A percentile compares a stretch with the other conserved stretches of the same genome.
Evolutionary conservation across 2,329 filamentous ascomycete species (phyloP).

Genomic region (Fusarium anguioides): DNA sequence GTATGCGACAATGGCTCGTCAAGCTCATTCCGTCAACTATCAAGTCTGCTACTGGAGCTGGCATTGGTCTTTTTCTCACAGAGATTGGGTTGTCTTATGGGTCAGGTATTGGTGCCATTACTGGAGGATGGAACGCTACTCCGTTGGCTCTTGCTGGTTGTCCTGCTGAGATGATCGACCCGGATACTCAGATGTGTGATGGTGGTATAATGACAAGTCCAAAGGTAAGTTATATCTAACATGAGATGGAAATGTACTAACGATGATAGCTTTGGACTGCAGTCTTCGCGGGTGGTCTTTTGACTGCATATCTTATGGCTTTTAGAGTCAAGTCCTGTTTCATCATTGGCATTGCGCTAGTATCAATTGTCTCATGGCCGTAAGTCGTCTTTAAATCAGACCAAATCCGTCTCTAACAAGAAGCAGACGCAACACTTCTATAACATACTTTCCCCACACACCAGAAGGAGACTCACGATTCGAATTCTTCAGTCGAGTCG

Average conservation of each 20-base stretch:
- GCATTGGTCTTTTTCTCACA: conserved; percentile 81
- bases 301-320: conserved; percentile 80
- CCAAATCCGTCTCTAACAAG: rapidly evolving
- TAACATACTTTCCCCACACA: conserved; percentile 82
- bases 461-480: conserved; percentile 73
- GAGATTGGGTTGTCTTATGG: conserved; percentile 77
- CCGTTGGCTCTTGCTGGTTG: conserved; percentile 80
- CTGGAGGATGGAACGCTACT: conserved; percentile 67
- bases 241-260: background rate
- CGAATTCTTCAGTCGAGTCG: conserved; percentile 83
- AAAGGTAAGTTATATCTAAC: background rate
- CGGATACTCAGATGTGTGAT: conserved; percentile 32
- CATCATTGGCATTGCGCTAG: conserved; percentile 79
- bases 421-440: conserved; percentile 59
- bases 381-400: conserved; percentile 52
- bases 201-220: conserved; percentile 37
- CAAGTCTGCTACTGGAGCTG: conserved; percentile 83
- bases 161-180: conserved; percentile 31
- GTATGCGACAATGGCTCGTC: conserved; percentile 86
- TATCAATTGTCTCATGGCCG: conserved; percentile 86
- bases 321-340: conserved; percentile 85
- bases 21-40: conserved; percentile 81
- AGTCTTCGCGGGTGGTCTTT: conserved; percentile 80
- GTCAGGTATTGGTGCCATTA: conserved; percentile 80
- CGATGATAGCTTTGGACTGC: conserved; percentile 73